Base-by-base conservation (phyloP, 768 basidiomycete genomes). In the Boletus reticulatus region DNA sequence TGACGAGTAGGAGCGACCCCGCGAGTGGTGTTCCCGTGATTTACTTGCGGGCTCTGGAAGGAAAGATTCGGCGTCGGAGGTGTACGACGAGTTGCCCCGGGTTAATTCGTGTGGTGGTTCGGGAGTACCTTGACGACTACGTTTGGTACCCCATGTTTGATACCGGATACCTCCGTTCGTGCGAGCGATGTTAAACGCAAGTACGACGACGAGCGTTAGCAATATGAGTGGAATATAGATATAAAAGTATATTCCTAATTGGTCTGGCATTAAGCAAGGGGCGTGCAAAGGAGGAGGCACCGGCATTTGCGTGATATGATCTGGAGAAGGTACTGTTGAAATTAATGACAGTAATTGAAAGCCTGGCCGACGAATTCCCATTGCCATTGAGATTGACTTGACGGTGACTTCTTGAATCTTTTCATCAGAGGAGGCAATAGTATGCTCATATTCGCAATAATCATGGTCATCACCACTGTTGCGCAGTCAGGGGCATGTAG, bases 391-490 rank as follows among this genome's bases (percentile, higher is more conserved):
- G 64, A 97, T 78, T 3, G 92, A 88, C 69, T 94, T 97, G 65
- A 98, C 82, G 0, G 92, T 90, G 19, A 95, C 79, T 73, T 98
- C 95, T 48, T 78, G 80, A 13, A 83, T 74, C 36, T 70, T 70
- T 24, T 60, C 39, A 10, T 52, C 29, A 29, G 62, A 58, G 6
- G 56, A 60, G 24, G 59, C 55, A 50, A 70, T 67, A 59, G 72
- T 61, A 68, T 87, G 84, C 67, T 76, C 75, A 65, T 85, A 84
- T 74, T 91, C 91, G 71, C 96, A 98, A 60, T 95, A 93, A 64
- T 98, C 96, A 68, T 97, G 94, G 66, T 98, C 94, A 70, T 98
- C 94, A 6, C 92, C 96, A 61, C 91, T 93, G 52, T 39, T 42
- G 55, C 37, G 53, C 38, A 31, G 46, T 60, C 50, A 60, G 61